Evolutionary conservation across 805 yeast species (phyloP), one percentile per base, ranked within the genome.

Genomic region (Lachancea kluyveri): DNA sequence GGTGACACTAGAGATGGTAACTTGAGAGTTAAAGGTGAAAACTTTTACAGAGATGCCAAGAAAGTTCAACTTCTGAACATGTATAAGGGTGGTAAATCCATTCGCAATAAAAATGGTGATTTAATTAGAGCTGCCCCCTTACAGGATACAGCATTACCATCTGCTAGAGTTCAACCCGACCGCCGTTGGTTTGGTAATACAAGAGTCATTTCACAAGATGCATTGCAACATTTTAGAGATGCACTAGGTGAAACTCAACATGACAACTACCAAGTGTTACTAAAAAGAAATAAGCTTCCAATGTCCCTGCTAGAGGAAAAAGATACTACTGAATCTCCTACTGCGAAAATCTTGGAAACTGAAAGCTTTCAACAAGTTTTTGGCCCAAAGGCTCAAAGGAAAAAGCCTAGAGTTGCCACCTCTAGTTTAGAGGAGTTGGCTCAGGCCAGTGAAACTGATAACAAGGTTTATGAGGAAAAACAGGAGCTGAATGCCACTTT

Each of bases 171-270:
- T 26, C 95, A 85, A 54, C 97, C 98, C 5, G 90, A 90, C 59
- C 75, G 95, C 59, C 76, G 94, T 54, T 90, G 97, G 98, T 92
- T 92, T 55, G 96, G 96, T 29, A 92, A 87, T 62, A 86, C 98
- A 9, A 75, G 98, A 54, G 98, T 90, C 24, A 90, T 90, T 52
- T 90, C 96, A 4, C 98, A 90, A 59, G 96, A 92, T 67, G 96
- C 97, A 2, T 67, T 90, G 50, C 68, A 81, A 17, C 97, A 92
- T 64, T 90, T 90, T 65, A 72, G 98, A 57, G 92, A 84, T 45
- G 96, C 96, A 6, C 70, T 90, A 64, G 94, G 92, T 28, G 94
- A 80, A 41, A 82, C 81, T 50, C 73, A 79, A 48, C 69, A 78
- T 45, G 94, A 90, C 51, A 67, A 78, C 4, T 90, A 87, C 57